A percentile compares a stretch with the other conserved stretches of the same genome.
Evolutionary conservation across 2,329 filamentous ascomycete genomes (phyloP).

Genomic region (Clarireedia monteithiana): DNA sequence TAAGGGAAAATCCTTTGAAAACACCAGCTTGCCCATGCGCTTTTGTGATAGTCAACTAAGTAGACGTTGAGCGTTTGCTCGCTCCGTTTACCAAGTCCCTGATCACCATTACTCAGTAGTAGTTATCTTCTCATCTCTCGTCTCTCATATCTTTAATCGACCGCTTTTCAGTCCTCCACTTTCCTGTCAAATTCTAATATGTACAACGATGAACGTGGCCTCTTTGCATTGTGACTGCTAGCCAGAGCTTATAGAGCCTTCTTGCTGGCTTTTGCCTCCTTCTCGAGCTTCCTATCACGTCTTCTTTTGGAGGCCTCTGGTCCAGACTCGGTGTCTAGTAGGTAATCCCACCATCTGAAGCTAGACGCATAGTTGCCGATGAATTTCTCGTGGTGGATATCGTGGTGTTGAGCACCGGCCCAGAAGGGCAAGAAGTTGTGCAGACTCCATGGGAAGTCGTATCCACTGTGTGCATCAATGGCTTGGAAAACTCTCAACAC

Average conservation of each 20-base stretch:
- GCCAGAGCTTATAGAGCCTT: constrained; percentile 27
- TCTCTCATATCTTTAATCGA: not conserved
- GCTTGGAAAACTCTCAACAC: constrained; percentile 89
- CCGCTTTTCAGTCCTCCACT: too few species aligned
- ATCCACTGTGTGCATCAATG: constrained; percentile 94
- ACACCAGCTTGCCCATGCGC: too few species aligned
- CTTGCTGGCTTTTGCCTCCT: constrained; percentile 52
- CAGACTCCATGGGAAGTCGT: constrained; percentile 96
- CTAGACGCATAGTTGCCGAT: constrained; percentile 96
- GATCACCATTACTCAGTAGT: not conserved
- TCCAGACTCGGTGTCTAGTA: constrained; percentile 87
- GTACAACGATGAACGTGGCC: not conserved
- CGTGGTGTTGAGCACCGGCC: constrained; percentile 95
- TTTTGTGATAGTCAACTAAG: not conserved
- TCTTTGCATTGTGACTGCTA: not conserved
- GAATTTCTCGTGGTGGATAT: constrained; percentile 96
- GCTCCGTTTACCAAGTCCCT: not conserved
- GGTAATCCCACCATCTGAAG: constrained; percentile 98
- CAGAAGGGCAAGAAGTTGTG: constrained; percentile 96
- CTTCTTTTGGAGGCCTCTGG: constrained; percentile 79
- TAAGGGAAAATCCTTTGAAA: too few species aligned
- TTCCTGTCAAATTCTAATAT: too few species aligned
- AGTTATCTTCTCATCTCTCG: not conserved
- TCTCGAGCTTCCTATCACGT: constrained; percentile 64
- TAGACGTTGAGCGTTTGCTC: too few species aligned